Conservation (phyloP, 192 early-diverging fungal genomes). For the Backusella liffmaniae region DNA sequence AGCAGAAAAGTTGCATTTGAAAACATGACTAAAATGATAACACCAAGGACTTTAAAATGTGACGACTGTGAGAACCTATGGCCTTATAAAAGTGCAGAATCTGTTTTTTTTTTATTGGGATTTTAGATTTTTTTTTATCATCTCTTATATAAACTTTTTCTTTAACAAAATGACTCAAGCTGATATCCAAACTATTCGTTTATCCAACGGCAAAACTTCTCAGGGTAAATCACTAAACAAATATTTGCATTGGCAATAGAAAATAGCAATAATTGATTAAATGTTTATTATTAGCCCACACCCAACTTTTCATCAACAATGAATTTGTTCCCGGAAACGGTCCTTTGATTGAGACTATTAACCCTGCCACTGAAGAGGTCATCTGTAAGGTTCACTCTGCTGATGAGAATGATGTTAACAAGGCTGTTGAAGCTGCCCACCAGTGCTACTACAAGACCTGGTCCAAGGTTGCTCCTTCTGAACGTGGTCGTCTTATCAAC, state of each 20-base stretch:
- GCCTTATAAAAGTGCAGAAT: background rate
- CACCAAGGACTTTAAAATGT: conserved; percentile 16
- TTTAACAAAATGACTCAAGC: conserved; percentile 24
- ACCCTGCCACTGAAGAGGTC: conserved; percentile 36
- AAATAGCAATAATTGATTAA: background rate
- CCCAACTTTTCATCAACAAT: conserved; percentile 42
- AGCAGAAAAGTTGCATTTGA: background rate
- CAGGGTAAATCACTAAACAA: conserved; percentile 19
- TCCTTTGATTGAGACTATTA: conserved; percentile 38
- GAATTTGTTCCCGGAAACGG: conserved; percentile 41
- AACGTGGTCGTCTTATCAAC: conserved; percentile 55
- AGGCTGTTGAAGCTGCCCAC: conserved; percentile 36
- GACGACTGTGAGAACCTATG: conserved; percentile 11
- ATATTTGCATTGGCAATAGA: background rate
- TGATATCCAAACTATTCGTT: conserved; percentile 35
- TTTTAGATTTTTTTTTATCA: conserved; percentile 9
- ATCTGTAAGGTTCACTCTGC: conserved; percentile 41
- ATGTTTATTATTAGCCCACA: conserved; percentile 29
- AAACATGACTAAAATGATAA: conserved; percentile 11
- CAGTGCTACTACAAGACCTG: conserved; percentile 49
- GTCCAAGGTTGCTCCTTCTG: conserved; percentile 49
- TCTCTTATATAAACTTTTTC: background rate
- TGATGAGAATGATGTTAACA: conserved; percentile 36
- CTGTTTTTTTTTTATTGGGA: background rate
- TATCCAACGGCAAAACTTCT: conserved; percentile 30